phyloP scores from a whole-genome alignment of 441 rosid species.

The Melastoma candidum region DNA sequence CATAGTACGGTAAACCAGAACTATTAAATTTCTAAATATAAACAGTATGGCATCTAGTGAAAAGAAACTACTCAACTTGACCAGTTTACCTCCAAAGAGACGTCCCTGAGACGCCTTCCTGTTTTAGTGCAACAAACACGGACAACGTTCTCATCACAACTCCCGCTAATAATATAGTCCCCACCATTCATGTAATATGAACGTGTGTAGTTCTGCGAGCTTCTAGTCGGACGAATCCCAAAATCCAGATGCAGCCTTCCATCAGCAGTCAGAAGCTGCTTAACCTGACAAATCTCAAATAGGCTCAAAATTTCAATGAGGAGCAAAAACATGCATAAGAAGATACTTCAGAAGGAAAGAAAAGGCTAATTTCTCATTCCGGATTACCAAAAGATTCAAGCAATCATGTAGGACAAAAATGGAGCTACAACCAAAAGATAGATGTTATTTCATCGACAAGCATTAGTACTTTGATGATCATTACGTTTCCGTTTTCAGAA shows the following conservation, averaged over 20 bases:
- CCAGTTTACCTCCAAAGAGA: constrained; percentile 67
- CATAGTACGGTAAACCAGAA: too few species aligned
- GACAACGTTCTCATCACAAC: constrained; percentile 82
- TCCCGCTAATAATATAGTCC: constrained; percentile 87
- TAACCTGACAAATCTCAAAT: constrained; percentile 39
- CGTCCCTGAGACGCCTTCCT: constrained; percentile 89
- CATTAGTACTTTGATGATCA: too few species aligned
- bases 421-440: too few species aligned
- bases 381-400: background rate
- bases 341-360: background rate
- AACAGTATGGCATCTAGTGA: too few species aligned
- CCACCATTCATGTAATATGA: constrained; percentile 93
- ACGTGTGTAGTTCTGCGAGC: constrained; percentile 84
- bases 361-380: background rate
- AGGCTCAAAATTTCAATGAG: background rate
- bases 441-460: too few species aligned
- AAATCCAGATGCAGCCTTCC: constrained; percentile 75
- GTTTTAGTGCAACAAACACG: constrained; percentile 96
- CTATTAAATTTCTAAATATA: too few species aligned
- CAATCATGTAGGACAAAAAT: too few species aligned
- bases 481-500: too few species aligned
- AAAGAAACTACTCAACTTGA: too few species aligned
- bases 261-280: constrained; percentile 77
- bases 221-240: constrained; percentile 63
- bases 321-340: background rate